Percentiles rank a stretch among this genome's conserved stretches.
Evolutionary conservation across 768 basidiomycete species (phyloP).

Genomic region (Russula emetica): DNA sequence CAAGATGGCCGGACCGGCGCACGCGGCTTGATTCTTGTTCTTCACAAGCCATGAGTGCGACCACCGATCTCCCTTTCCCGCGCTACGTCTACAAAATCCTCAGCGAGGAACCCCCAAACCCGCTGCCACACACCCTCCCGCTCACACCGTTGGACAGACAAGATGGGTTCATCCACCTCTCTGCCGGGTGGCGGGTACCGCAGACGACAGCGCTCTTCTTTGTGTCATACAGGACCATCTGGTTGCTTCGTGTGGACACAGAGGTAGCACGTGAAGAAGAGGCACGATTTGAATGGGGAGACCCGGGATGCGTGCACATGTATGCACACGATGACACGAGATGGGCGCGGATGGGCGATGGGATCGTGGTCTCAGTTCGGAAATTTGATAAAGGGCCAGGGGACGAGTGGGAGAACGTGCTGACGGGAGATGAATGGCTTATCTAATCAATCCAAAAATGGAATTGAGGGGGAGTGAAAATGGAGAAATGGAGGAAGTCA

Average conservation of each 20-base stretch:
- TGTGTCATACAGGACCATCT: slow-evolving; percentile 29
- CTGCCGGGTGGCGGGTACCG: slow-evolving; percentile 38
- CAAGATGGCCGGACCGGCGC: not conserved
- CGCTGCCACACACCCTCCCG: slow-evolving; percentile 22
- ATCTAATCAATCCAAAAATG: not conserved
- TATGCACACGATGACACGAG: slow-evolving; percentile 10
- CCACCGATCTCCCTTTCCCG: slow-evolving; percentile 23
- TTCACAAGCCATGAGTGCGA: not conserved
- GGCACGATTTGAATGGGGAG: slow-evolving; percentile 33
- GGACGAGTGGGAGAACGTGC: slow-evolving; percentile 9
- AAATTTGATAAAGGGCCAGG: not conserved
- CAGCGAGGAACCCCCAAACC: slow-evolving; percentile 33
- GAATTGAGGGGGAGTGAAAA: too few relatives aligned
- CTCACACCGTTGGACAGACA: slow-evolving; percentile 33
- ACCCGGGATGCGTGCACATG: slow-evolving; percentile 27
- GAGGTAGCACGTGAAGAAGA: slow-evolving; percentile 26
- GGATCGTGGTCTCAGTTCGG: slow-evolving; percentile 9
- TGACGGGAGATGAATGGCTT: not conserved
- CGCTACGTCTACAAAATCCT: slow-evolving; percentile 40
- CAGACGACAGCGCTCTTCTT: slow-evolving; percentile 42
- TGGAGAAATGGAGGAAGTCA: too few relatives aligned
- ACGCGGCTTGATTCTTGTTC: not conserved
- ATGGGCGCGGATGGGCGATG: slow-evolving; percentile 22
- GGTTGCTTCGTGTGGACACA: slow-evolving; percentile 32
- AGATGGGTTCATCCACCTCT: slow-evolving; percentile 49